Percentiles rank a stretch among this genome's conserved stretches.
These are phyloP conservation scores for Hypoxylon sp. DNA, from an alignment of 2,329 filamentous ascomycete species.

Conservation along the genomic window DNA sequence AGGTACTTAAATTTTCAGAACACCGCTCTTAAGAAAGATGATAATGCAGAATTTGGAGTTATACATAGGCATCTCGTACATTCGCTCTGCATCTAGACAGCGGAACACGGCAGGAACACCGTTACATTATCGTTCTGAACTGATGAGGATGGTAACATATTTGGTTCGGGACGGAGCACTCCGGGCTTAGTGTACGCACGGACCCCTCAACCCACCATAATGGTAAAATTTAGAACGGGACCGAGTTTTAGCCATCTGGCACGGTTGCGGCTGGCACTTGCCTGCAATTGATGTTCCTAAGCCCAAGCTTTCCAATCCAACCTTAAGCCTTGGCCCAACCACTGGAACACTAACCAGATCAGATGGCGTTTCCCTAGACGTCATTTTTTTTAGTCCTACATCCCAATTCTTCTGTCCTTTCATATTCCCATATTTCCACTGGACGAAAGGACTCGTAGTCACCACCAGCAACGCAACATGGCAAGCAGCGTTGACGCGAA, in stretches of 20 bases:
- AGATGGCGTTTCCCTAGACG: slow-evolving; percentile 45
- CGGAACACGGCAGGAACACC: background rate
- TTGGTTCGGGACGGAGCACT: slow-evolving; percentile 13
- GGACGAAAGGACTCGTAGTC: slow-evolving; percentile 10
- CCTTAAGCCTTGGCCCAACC: slow-evolving; percentile 15
- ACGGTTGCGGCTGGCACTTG: slow-evolving; percentile 22
- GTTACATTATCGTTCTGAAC: background rate
- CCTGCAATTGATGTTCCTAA: slow-evolving; percentile 13
- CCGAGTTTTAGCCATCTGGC: slow-evolving; percentile 20
- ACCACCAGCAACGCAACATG: slow-evolving; percentile 64
- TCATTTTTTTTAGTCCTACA: slow-evolving; percentile 45
- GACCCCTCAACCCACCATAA: background rate
- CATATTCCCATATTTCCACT: slow-evolving; percentile 15
- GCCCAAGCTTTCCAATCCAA: slow-evolving; percentile 27
- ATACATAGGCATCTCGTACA: background rate
- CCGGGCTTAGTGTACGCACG: slow-evolving; percentile 9
- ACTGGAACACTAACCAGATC: slow-evolving; percentile 36
- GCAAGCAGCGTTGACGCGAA: slow-evolving; percentile 89
- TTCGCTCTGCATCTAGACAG: background rate
- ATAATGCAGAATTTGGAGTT: background rate
- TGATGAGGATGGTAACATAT: background rate
- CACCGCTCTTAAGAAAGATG: background rate
- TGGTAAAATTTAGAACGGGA: slow-evolving; percentile 7
- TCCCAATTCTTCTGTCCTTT: slow-evolving; percentile 31
- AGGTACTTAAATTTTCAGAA: background rate